Evolutionary conservation across 305 asterid genomes (phyloP).

Genomic region (Caryopteris hybrid): DNA sequence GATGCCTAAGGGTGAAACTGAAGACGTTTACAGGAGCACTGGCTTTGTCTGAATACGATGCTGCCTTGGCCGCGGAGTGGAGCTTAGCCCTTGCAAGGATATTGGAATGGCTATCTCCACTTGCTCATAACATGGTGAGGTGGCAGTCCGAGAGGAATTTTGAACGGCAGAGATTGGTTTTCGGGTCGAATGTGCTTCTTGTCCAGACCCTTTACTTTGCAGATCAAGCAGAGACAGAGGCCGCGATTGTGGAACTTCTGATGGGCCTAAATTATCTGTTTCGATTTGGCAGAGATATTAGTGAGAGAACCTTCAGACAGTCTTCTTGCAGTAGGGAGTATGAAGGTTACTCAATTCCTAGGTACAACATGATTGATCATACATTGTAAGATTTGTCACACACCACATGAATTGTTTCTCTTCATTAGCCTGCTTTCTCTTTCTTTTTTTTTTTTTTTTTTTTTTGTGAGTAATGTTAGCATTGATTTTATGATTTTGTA

Average conservation of each 20-base stretch:
- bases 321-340: conserved; percentile 19
- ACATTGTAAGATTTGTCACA: not conserved
- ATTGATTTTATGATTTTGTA: too few relatives aligned
- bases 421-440: too few relatives aligned
- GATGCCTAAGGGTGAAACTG: conserved; percentile 46
- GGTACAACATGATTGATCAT: conserved; percentile 22
- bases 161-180: conserved; percentile 44
- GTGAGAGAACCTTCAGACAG: conserved; percentile 18
- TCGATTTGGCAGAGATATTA: conserved; percentile 16
- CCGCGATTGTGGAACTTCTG: conserved; percentile 38
- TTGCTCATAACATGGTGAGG: conserved; percentile 66
- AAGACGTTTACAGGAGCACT: conserved; percentile 27
- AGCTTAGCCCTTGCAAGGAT: conserved; percentile 39
- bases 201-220: conserved; percentile 82
- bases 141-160: conserved; percentile 78
- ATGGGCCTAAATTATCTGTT: conserved; percentile 35
- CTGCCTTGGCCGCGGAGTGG: conserved; percentile 62
- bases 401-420: too few relatives aligned
- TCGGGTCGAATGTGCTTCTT: conserved; percentile 58
- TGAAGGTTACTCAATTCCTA: conserved; percentile 15
- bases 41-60: conserved; percentile 38
- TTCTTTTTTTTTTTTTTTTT: too few relatives aligned
- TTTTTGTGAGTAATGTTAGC: too few relatives aligned
- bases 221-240: conserved; percentile 32
- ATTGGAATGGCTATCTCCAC: conserved; percentile 79